Evolutionary conservation across 192 early-diverging fungal species (phyloP), one percentile per base, ranked within the genome.

Genomic region (Backusella australiensis): DNA sequence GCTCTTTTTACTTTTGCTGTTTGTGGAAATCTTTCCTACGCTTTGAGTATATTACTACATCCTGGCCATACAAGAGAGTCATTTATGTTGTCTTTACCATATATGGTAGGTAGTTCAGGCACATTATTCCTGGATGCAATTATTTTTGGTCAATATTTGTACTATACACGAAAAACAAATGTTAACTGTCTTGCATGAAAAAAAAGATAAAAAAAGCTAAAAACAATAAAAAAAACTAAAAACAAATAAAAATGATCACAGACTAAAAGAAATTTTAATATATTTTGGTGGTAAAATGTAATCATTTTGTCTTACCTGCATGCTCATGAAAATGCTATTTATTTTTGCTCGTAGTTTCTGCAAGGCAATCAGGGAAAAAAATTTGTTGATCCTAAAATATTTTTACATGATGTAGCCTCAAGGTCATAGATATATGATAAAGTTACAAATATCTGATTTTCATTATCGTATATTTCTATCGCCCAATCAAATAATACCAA

Each of bases 1-100:
- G 80, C 83, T 29, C 89, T 94, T 88, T 94, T 94, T 77, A 73
- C 85, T 26, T 93, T 90, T 73, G 88, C 92, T 1, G 90, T 89
- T 5, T 85, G 88, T 71, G 93, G 89, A 8, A 92, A 94, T 42
- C 76, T 94, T 9, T 85, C 80, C 14, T 95, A 91, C 44, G 84
- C 88, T 4, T 63, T 82, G 15, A 85, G 81, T 35, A 91, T 93
- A 52, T 72, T 89, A 7, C 53, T 53, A 23, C 85, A 80, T 21
- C 81, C 84, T 12, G 77, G 52, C 72, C 44, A 8, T 67, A 81
- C 38, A 46, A 75, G 34, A 17, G 44, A 42, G n/a, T 75, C 76
- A 52, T 49, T 89, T 32, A 38, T 65, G 0, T 46, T 71, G 19
- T 78, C 81, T 2, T 46, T 87, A 2, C 87, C 87, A 15, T 89